These are phyloP conservation scores for Hortaea werneckii DNA, from an alignment of 2,329 filamentous ascomycete genomes.

Conservation along the genomic window DNA sequence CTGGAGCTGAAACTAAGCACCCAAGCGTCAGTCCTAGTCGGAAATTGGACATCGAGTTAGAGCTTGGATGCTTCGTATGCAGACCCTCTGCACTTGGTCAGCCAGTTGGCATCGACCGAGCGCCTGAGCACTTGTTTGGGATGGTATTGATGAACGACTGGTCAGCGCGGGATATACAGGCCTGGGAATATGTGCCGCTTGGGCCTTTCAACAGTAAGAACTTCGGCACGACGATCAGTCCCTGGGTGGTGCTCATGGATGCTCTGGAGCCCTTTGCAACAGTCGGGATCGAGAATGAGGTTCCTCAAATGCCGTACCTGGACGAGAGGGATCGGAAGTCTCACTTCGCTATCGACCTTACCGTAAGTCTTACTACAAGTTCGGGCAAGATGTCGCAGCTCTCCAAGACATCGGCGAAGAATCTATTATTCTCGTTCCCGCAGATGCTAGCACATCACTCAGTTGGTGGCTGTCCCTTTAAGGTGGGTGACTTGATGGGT, in stretches of 20 bases:
- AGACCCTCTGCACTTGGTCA: slow-evolving; percentile 54
- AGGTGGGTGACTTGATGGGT: slow-evolving; percentile 63
- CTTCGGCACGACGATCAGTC: slow-evolving; percentile 65
- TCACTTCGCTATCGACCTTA: slow-evolving; percentile 59
- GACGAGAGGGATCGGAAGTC: slow-evolving; percentile 49
- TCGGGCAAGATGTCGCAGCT: slow-evolving; percentile 42
- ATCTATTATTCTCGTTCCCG: slow-evolving; percentile 72
- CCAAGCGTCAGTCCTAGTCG: slow-evolving; percentile 55
- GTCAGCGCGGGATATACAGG: slow-evolving; percentile 73
- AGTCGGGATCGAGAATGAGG: slow-evolving; percentile 45
- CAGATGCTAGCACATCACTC: slow-evolving; percentile 77
- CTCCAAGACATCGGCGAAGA: slow-evolving; percentile 49
- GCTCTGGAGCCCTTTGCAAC: slow-evolving; percentile 60
- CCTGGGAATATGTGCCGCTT: slow-evolving; percentile 74
- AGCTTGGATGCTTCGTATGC: slow-evolving; percentile 66
- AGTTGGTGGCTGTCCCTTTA: slow-evolving; percentile 64
- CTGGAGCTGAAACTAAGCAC: slow-evolving; percentile 49
- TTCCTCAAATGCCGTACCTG: slow-evolving; percentile 51
- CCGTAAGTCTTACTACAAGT: slow-evolving; percentile 48
- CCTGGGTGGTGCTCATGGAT: slow-evolving; percentile 70
- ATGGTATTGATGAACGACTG: slow-evolving; percentile 80
- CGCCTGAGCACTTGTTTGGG: slow-evolving; percentile 65
- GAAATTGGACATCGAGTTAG: slow-evolving; percentile 68
- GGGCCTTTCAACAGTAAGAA: slow-evolving; percentile 81
- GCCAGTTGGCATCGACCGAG: slow-evolving; percentile 52